A percentile compares a stretch with the other conserved stretches of the same genome.
Evolutionary conservation across 331 rosid genomes (phyloP).

Genomic region (Pyracantha coccinea): DNA sequence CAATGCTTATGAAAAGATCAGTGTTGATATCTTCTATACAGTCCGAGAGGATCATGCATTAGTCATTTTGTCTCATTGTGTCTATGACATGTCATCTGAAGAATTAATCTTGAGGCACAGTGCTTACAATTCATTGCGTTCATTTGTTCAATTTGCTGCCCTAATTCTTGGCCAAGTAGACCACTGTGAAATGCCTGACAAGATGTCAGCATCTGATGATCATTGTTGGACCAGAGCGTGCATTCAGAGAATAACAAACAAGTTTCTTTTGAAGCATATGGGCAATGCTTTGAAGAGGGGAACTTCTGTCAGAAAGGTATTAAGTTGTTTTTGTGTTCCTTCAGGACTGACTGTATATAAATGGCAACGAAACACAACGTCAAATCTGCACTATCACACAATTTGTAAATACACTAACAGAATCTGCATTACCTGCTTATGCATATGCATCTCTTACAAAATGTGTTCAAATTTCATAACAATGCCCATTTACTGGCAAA

Average conservation of each 20-base stretch:
- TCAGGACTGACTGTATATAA: neutral
- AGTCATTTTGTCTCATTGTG: slow-evolving; percentile 81
- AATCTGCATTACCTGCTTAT: neutral
- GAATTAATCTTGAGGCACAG: slow-evolving; percentile 60
- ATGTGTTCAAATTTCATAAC: neutral
- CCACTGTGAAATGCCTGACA: slow-evolving; percentile 29
- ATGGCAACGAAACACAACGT: neutral
- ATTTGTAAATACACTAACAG: neutral
- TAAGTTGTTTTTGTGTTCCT: neutral
- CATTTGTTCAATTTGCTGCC: slow-evolving; percentile 72
- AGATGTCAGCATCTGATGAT: slow-evolving; percentile 14
- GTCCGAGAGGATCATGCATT: slow-evolving; percentile 54
- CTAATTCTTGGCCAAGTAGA: slow-evolving; percentile 34
- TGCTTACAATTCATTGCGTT: slow-evolving; percentile 52
- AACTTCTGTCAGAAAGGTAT: slow-evolving; percentile 60
- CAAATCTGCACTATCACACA: neutral
- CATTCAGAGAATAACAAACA: slow-evolving; percentile 43
- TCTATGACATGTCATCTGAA: slow-evolving; percentile 75
- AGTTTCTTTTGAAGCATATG: slow-evolving; percentile 76
- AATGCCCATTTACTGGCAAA: neutral
- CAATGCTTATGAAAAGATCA: slow-evolving; percentile 47
- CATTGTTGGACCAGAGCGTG: slow-evolving; percentile 57
- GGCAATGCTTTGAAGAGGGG: slow-evolving; percentile 71
- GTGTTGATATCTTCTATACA: slow-evolving; percentile 44
- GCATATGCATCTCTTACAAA: neutral